Percentiles rank a stretch among this genome's conserved stretches.
Evolutionary conservation across 2,329 filamentous ascomycete species (phyloP).

Genomic region (Pseudogymnoascus sp.): DNA sequence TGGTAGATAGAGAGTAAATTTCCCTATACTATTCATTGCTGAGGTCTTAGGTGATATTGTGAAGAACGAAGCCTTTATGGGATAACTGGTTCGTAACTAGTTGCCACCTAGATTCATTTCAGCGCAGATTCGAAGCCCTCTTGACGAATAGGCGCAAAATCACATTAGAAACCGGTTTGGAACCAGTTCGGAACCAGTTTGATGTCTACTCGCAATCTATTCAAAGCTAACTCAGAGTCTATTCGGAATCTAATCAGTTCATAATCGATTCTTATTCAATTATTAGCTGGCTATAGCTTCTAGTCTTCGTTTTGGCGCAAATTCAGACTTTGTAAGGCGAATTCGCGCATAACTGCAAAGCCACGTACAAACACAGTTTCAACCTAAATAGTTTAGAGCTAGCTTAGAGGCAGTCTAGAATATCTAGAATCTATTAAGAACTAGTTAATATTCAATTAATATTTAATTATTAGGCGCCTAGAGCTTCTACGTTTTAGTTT

Average conservation of each 20-base stretch:
- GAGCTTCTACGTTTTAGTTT: not conserved
- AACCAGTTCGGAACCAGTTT: not conserved
- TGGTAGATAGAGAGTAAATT: not conserved
- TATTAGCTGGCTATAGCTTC: not conserved
- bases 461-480: not conserved
- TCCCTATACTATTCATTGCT: not conserved
- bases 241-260: not conserved
- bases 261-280: not conserved
- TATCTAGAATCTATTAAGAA: not conserved
- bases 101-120: not conserved
- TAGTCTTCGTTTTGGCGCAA: not conserved
- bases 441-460: not conserved
- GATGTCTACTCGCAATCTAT: not conserved
- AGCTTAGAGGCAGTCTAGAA: not conserved
- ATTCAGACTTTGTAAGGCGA: not conserved
- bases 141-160: not conserved
- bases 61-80: not conserved
- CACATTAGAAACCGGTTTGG: not conserved
- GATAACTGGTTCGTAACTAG: not conserved
- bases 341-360: not conserved
- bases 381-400: not conserved
- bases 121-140: not conserved
- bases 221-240: not conserved
- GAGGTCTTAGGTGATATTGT: not conserved
- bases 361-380: not conserved